Evolutionary conservation across 2,329 filamentous ascomycete species (phyloP).

Genomic region (Pseudogymnoascus destructans): DNA sequence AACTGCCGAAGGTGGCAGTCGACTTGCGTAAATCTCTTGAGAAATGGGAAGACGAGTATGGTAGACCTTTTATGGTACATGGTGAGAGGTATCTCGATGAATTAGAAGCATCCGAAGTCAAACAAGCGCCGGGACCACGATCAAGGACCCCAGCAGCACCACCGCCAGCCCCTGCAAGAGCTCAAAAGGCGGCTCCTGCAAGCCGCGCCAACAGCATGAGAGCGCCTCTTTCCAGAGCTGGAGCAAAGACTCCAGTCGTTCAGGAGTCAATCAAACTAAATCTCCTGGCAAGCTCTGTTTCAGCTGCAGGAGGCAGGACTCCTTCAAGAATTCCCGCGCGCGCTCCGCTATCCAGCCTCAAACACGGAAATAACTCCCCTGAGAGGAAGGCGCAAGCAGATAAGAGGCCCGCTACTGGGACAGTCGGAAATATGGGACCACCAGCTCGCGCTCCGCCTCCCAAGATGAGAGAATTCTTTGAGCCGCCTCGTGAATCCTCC

Average conservation of each 20-base stretch:
- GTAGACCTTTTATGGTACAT: conserved; percentile 82
- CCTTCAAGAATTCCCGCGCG: conserved; percentile 59
- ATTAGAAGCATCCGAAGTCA: conserved; percentile 51
- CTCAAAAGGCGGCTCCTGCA: conserved; percentile 20
- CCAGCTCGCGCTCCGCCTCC: conserved; percentile 60
- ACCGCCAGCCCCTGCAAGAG: conserved; percentile 33
- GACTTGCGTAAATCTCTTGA: conserved; percentile 77
- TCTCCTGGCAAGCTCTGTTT: conserved; percentile 15
- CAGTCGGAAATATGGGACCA: conserved; percentile 35
- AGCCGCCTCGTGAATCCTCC: conserved; percentile 35
- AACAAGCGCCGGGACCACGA: conserved; percentile 46
- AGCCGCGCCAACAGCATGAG: conserved; percentile 23
- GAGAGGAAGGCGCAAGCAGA: conserved; percentile 41
- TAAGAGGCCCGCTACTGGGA: conserved; percentile 20
- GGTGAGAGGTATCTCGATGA: conserved; percentile 83
- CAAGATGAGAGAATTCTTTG: conserved; percentile 77
- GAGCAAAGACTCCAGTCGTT: conserved; percentile 43
- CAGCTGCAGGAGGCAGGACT: conserved; percentile 31
- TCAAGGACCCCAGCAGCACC: conserved; percentile 64
- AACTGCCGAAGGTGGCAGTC: conserved; percentile 77
- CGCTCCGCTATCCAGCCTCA: conserved; percentile 54
- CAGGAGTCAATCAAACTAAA: conserved; percentile 24
- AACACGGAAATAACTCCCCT: conserved; percentile 65
- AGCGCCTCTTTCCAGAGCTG: conserved; percentile 18
- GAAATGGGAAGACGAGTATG: conserved; percentile 86